Evolutionary conservation across 1,284 basidiomycete genomes (phyloP).

Genomic region (Ceratobasidium sp.): DNA sequence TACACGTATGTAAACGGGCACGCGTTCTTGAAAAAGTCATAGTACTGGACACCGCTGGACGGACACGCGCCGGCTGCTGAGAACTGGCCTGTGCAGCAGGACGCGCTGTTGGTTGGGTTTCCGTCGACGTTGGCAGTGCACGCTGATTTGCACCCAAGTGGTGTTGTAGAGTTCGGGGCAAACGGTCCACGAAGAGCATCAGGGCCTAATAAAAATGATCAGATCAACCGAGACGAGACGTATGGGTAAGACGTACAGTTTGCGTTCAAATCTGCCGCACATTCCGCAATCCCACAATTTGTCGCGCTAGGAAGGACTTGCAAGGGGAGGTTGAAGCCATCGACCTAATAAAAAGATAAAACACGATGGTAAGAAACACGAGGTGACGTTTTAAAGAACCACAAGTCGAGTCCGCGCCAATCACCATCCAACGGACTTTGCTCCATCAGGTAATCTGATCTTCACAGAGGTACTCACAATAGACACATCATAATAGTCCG

Average conservation of each 20-base stretch:
- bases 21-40: constrained; percentile 29
- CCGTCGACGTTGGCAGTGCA: constrained; percentile 28
- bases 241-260: background rate
- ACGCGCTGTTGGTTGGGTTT: constrained; percentile 13
- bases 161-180: constrained; percentile 1
- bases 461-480: constrained; percentile 20
- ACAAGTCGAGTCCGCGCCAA: background rate
- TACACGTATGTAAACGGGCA: constrained; percentile 34
- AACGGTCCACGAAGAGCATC: constrained; percentile 25
- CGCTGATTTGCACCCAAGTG: constrained; percentile 32
- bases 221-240: background rate
- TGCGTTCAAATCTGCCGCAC: constrained; percentile 13
- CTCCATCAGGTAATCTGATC: background rate
- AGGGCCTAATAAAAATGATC: background rate
- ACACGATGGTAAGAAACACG: constrained; percentile 3
- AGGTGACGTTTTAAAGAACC: background rate
- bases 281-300: constrained; percentile 25
- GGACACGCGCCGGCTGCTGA: constrained; percentile 18
- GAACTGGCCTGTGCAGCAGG: constrained; percentile 31
- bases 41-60: constrained; percentile 26
- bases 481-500: constrained; percentile 35
- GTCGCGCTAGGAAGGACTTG: constrained; percentile 23
- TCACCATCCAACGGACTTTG: background rate
- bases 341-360: constrained; percentile 1
- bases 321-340: constrained; percentile 27